phyloP scores from a whole-genome alignment of 1,284 basidiomycete genomes.

The Moesziomyces sp. region DNA sequence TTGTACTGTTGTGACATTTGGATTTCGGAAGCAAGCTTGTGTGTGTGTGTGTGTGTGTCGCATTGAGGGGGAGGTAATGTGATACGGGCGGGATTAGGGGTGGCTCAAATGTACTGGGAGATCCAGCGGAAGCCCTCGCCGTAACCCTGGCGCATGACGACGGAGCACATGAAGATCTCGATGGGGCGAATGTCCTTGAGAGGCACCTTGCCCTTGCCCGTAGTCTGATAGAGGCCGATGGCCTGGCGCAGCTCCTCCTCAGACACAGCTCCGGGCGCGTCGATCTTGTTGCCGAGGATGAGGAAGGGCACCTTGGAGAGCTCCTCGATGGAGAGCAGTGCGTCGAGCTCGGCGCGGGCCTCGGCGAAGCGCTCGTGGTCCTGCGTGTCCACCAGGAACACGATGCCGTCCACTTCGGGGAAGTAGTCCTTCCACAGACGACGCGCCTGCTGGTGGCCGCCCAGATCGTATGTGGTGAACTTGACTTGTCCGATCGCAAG shows the following conservation, averaged over 20 bases:
- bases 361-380: slow-evolving; percentile 96
- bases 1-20: background rate
- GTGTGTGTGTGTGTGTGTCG: too few species aligned
- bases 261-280: slow-evolving; percentile 94
- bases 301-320: slow-evolving; percentile 93
- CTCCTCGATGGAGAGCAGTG: slow-evolving; percentile 87
- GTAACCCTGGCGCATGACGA: slow-evolving; percentile 98
- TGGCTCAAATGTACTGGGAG: slow-evolving; percentile 80
- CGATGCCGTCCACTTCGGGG: slow-evolving; percentile 98
- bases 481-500: slow-evolving; percentile 98
- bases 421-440: slow-evolving; percentile 99
- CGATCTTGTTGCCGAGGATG: slow-evolving; percentile 99
- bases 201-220: slow-evolving; percentile 97
- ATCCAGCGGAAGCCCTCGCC: slow-evolving; percentile 99
- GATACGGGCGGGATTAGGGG: background rate
- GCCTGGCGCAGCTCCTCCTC: slow-evolving; percentile 97
- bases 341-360: slow-evolving; percentile 95
- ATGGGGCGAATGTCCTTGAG: slow-evolving; percentile 97
- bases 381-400: slow-evolving; percentile 97
- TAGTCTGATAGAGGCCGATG: slow-evolving; percentile 96
- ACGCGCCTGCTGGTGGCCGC: slow-evolving; percentile 96
- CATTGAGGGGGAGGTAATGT: too few species aligned
- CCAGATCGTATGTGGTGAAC: slow-evolving; percentile 98
- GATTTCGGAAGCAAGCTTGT: too few species aligned
- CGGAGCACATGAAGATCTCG: slow-evolving; percentile 99